Base-by-base conservation (phyloP, 2,329 filamentous ascomycete species). In the Aspergillus eucalypticola region DNA sequence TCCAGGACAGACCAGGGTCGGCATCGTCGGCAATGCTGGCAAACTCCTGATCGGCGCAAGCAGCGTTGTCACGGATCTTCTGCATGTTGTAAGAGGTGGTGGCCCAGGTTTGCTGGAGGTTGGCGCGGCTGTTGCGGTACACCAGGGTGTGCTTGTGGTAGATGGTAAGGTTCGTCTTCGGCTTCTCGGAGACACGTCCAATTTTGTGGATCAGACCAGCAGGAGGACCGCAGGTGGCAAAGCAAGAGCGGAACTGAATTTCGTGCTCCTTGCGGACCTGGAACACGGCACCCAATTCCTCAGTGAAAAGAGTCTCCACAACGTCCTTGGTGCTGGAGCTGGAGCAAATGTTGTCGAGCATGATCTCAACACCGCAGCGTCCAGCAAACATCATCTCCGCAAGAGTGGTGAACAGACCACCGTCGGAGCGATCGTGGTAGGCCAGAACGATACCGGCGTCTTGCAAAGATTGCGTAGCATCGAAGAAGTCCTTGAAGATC, bases 311-410 rank as follows among this genome's bases (percentile, higher is more conserved):
- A 0, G 90, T 85, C 58, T 92, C 86, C 7, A 96, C 80, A 17
- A 96, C 77, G 69, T 87, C 82, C 49, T 86, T 80, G 8, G 84
- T 83, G 46, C 88, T 82, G 23, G 86, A 86, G 61, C 86, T 86
- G 27, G 84, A 79, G 64, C 76, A 80, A 49, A 81, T 79, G 57
- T 84, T 85, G 72, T 97, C 93, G 59, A 97, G 82, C 82, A 91
- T 90, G 61, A 98, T 82, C 67, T 96, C 90, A 29, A 92, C 84
- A 62, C 94, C 95, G 70, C 91, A 96, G 58, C 93, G 90, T 27
- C 95, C 95, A 32, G 95, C 94, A 74, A 98, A 98, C 87, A 96
- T 96, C 95, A 98, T 98, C 78, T 99, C 95, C 2, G 88, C 91
- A 35, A 98, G 79, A 5, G 94, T 93, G 1, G 94, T 95, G 73